Percentiles rank a stretch among this genome's conserved stretches.
Conservation (phyloP, 805 yeast species). For the Ogataea sp. region DNA sequence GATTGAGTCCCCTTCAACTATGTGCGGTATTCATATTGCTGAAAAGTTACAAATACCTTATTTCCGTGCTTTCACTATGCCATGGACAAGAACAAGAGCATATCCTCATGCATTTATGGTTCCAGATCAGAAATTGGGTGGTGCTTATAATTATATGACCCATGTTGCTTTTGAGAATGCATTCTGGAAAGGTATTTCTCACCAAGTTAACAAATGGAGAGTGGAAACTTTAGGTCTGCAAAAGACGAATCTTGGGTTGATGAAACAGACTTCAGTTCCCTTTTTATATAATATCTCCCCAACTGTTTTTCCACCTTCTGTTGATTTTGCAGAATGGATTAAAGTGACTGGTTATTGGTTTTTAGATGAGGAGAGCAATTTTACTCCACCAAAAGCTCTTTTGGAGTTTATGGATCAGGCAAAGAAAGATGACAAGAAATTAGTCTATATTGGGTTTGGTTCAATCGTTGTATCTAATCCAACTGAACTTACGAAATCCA, state of each 20-base stretch:
- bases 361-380: slow-evolving; percentile 45
- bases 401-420: slow-evolving; percentile 57
- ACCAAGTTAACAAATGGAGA: slow-evolving; percentile 87
- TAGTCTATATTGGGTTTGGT: slow-evolving; percentile 93
- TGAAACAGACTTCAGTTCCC: slow-evolving; percentile 78
- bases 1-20: slow-evolving; percentile 93
- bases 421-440: slow-evolving; percentile 46
- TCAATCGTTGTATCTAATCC: slow-evolving; percentile 89
- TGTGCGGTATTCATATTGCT: slow-evolving; percentile 93
- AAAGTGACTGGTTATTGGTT: slow-evolving; percentile 96
- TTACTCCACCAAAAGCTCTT: slow-evolving; percentile 54
- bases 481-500: slow-evolving; percentile 63
- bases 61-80: slow-evolving; percentile 95
- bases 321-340: slow-evolving; percentile 94
- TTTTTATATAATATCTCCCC: slow-evolving; percentile 88
- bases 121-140: slow-evolving; percentile 89
- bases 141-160: slow-evolving; percentile 85
- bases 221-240: slow-evolving; percentile 54
- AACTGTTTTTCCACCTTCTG: slow-evolving; percentile 81
- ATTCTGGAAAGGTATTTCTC: slow-evolving; percentile 87
- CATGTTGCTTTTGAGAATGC: slow-evolving; percentile 90
- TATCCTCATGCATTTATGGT: slow-evolving; percentile 96
- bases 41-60: slow-evolving; percentile 87
- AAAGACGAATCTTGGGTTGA: slow-evolving; percentile 56
- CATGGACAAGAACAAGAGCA: slow-evolving; percentile 94